A percentile compares a stretch with the other conserved stretches of the same genome.
phyloP scores from a whole-genome alignment of 2,329 filamentous ascomycete species.

The Elsinoe fawcettii region DNA sequence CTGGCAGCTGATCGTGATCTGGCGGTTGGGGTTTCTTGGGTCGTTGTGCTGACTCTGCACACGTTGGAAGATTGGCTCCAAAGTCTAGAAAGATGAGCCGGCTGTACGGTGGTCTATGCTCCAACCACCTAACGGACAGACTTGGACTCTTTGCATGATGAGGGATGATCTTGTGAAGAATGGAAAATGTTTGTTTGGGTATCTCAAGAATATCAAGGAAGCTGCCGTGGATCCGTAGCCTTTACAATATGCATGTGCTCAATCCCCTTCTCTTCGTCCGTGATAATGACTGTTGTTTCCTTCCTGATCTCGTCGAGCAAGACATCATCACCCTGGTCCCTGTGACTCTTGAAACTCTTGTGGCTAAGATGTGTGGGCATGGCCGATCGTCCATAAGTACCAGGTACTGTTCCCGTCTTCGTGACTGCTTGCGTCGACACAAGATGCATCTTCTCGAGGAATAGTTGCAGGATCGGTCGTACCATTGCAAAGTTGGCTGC shows the following conservation, averaged over 20 bases:
- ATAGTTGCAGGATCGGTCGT: conserved; percentile 26
- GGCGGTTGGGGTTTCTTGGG: neutral
- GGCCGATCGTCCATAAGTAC: neutral
- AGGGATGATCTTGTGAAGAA: neutral
- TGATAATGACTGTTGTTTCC: conserved; percentile 5
- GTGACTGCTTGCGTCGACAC: neutral
- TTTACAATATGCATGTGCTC: neutral
- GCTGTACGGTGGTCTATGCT: neutral
- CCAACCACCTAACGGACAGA: neutral
- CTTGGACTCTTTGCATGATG: too few relatives aligned
- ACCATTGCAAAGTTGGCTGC: conserved; percentile 30
- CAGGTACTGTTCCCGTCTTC: neutral
- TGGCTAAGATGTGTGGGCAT: neutral
- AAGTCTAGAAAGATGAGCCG: neutral
- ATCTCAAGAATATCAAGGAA: neutral
- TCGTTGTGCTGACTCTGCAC: too few relatives aligned
- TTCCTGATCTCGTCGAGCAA: conserved; percentile 2
- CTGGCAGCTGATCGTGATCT: neutral
- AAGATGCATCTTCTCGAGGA: conserved; percentile 7
- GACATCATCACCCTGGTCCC: neutral
- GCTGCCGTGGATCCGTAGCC: neutral
- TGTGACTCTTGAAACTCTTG: neutral
- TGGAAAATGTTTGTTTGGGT: neutral
- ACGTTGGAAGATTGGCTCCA: too few relatives aligned
- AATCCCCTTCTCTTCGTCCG: conserved; percentile 8